Evolutionary conservation across 805 yeast genomes (phyloP).

Genomic region (Zygosaccharomyces kombuchaensis): DNA sequence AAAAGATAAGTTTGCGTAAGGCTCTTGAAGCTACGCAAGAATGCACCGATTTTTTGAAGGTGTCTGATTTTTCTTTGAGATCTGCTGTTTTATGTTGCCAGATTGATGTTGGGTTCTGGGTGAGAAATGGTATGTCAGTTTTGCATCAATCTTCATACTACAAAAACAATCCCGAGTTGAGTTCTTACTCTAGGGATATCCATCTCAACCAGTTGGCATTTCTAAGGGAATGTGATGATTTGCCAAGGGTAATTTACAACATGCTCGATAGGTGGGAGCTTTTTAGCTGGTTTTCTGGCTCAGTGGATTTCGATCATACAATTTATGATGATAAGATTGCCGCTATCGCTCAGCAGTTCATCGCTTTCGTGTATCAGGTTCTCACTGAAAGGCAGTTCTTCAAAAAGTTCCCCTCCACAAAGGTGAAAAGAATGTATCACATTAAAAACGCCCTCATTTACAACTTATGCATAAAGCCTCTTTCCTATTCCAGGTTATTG

Average conservation of each 20-base stretch:
- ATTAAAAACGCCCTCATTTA: slow-evolving; percentile 46
- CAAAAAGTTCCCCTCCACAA: slow-evolving; percentile 37
- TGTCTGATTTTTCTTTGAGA: slow-evolving; percentile 56
- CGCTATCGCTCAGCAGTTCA: slow-evolving; percentile 73
- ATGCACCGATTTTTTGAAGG: slow-evolving; percentile 38
- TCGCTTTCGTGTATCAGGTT: slow-evolving; percentile 64
- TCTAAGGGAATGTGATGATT: slow-evolving; percentile 47
- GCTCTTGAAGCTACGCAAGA: slow-evolving; percentile 21
- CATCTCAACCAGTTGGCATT: slow-evolving; percentile 58
- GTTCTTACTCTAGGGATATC: slow-evolving; percentile 70
- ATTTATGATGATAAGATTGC: slow-evolving; percentile 46
- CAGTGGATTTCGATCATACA: slow-evolving; percentile 37
- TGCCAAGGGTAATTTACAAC: slow-evolving; percentile 53
- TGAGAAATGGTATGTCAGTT: slow-evolving; percentile 61
- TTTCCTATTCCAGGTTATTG: slow-evolving; percentile 49
- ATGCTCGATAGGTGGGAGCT: slow-evolving; percentile 60
- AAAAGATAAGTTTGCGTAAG: slow-evolving; percentile 24
- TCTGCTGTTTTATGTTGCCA: slow-evolving; percentile 60
- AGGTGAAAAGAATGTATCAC: slow-evolving; percentile 30
- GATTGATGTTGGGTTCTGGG: slow-evolving; percentile 63
- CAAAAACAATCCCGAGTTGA: slow-evolving; percentile 42
- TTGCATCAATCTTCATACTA: slow-evolving; percentile 49
- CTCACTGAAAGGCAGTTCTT: slow-evolving; percentile 67
- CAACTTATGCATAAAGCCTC: slow-evolving; percentile 48
- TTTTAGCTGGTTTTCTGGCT: slow-evolving; percentile 44